A percentile compares a stretch with the other conserved stretches of the same genome.
phyloP scores from a whole-genome alignment of 345 rosid genomes.

The Eucalyptus caleyi region DNA sequence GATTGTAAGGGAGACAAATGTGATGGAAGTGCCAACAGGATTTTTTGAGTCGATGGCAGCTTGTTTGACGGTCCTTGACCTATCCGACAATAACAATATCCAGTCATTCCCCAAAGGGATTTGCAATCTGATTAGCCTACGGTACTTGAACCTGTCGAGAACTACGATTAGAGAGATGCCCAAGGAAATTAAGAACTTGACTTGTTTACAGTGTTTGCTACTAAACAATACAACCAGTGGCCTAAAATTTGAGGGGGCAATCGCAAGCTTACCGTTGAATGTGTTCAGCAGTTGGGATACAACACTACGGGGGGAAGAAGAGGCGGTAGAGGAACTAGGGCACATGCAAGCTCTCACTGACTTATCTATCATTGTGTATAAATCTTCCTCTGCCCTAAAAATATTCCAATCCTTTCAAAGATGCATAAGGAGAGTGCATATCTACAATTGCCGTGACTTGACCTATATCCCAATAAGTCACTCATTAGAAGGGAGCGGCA shows the following conservation, averaged over 20 bases:
- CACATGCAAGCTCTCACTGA: not conserved
- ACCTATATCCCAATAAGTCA: fast-evolving
- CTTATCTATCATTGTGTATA: fast-evolving
- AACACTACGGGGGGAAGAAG: fast-evolving
- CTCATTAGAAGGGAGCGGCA: fast-evolving
- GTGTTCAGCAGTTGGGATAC: fast-evolving
- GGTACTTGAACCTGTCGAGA: fast-evolving
- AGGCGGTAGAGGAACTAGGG: not conserved
- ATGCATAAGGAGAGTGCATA: fast-evolving
- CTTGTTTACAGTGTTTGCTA: not conserved
- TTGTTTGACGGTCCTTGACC: not conserved
- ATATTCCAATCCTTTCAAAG: not conserved
- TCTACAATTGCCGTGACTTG: fast-evolving
- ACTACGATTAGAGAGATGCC: fast-evolving
- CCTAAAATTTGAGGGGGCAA: too few species aligned
- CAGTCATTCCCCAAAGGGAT: fast-evolving
- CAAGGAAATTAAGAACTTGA: fast-evolving
- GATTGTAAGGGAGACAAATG: fast-evolving
- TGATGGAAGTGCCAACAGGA: fast-evolving
- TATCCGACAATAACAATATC: fast-evolving
- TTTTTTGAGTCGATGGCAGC: fast-evolving
- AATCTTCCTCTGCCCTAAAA: not conserved
- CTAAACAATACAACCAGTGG: too few species aligned
- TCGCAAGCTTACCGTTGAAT: not conserved
- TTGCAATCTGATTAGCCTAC: not conserved